These are phyloP conservation scores for Sporopachydermia cereana DNA, from an alignment of 1,139 yeast genomes.

Conservation along the genomic window DNA sequence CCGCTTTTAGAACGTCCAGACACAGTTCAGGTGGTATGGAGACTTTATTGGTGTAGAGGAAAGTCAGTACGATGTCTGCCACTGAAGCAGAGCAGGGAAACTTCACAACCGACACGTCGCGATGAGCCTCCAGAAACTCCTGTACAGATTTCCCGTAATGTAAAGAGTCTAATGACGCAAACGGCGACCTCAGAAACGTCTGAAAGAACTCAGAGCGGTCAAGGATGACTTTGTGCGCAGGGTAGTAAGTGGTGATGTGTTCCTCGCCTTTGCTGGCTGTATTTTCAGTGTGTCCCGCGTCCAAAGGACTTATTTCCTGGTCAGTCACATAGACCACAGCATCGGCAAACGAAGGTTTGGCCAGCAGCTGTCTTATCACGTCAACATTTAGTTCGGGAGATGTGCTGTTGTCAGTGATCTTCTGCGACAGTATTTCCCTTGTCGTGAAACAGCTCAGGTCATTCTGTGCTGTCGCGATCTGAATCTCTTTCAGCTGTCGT, in stretches of 20 bases:
- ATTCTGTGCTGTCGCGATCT: background rate
- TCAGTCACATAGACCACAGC: slow-evolving; percentile 30
- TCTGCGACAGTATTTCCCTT: background rate
- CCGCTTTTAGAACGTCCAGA: slow-evolving; percentile 44
- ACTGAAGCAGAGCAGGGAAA: slow-evolving; percentile 26
- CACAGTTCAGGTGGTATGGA: slow-evolving; percentile 39
- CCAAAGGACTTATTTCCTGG: slow-evolving; percentile 11
- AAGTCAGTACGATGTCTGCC: slow-evolving; percentile 44
- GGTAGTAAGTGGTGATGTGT: slow-evolving; percentile 30
- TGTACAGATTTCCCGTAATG: slow-evolving; percentile 10
- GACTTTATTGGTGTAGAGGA: slow-evolving; percentile 50
- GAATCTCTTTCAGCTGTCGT: background rate
- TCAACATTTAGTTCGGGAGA: background rate
- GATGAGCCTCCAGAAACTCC: background rate
- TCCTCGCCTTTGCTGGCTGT: slow-evolving; percentile 14
- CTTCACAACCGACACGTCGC: slow-evolving; percentile 13
- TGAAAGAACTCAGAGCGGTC: slow-evolving; percentile 53
- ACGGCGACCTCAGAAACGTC: slow-evolving; percentile 47
- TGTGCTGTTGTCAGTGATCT: background rate
- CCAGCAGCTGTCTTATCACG: background rate
- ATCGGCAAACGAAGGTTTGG: slow-evolving; percentile 32
- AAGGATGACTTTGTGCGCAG: slow-evolving; percentile 52
- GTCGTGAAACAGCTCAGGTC: background rate
- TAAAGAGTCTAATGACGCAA: slow-evolving; percentile 21
- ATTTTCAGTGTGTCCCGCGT: slow-evolving; percentile 11